Evolutionary conservation across 108 stramenopile genomes (phyloP).

Genomic region (Fragilaria crotonensis): DNA sequence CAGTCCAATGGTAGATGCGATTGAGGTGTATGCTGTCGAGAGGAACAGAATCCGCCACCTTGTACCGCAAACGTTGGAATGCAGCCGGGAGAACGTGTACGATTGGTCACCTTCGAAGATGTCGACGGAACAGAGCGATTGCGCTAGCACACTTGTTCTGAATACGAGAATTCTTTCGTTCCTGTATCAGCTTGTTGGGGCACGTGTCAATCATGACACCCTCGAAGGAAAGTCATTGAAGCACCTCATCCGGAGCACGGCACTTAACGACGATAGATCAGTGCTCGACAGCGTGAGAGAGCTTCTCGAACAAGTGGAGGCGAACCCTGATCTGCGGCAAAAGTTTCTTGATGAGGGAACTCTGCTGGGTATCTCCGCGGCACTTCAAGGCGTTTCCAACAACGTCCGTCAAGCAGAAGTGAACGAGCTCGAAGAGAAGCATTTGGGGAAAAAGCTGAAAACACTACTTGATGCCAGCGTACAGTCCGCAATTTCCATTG

Average conservation of each 20-base stretch:
- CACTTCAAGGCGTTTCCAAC: constrained; percentile 4
- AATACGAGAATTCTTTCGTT: constrained; percentile 24
- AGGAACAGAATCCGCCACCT: constrained; percentile 8
- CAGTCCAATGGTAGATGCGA: constrained; percentile 48
- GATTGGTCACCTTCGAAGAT: background rate
- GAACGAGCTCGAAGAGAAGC: background rate
- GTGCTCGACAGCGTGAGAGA: constrained; percentile 24
- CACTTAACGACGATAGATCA: constrained; percentile 21
- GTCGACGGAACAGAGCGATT: too few species aligned
- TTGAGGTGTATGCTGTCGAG: constrained; percentile 62
- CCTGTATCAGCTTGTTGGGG: constrained; percentile 22
- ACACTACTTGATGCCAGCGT: constrained; percentile 4
- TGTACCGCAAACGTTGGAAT: background rate
- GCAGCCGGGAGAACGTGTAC: too few species aligned
- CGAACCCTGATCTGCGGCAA: constrained; percentile 15
- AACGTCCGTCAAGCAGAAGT: background rate
- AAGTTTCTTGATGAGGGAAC: constrained; percentile 40
- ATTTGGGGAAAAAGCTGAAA: background rate
- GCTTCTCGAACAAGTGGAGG: constrained; percentile 29
- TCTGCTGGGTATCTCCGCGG: constrained; percentile 34
- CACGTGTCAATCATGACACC: background rate
- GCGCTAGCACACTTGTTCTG: constrained; percentile 15
- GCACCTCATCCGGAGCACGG: constrained; percentile 37
- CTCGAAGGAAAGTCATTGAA: constrained; percentile 20
- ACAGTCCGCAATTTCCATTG: constrained; percentile 12